Evolutionary conservation across 139 green algal species (phyloP).

Genomic region (Coelastrella sp.): DNA sequence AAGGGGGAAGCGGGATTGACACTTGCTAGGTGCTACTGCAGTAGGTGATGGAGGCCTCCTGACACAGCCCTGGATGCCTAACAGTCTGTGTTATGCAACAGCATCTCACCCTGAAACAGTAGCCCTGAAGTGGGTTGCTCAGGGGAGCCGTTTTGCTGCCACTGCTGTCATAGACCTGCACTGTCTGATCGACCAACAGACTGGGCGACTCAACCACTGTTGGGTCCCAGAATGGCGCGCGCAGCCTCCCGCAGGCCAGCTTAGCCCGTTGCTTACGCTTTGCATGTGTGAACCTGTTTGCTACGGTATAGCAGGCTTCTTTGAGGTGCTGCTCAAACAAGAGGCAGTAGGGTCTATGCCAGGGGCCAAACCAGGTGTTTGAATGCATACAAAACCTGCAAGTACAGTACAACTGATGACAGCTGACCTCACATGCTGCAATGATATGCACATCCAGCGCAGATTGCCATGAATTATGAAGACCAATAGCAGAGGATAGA

Average conservation of each 20-base stretch:
- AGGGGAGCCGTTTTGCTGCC: background rate
- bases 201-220: background rate
- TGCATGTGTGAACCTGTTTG: background rate
- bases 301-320: background rate
- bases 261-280: background rate
- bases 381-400: slow-evolving; percentile 27
- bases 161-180: slow-evolving; percentile 1
- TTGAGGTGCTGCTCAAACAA: slow-evolving; percentile 12
- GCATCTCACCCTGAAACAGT: slow-evolving; percentile 26
- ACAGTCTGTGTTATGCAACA: background rate
- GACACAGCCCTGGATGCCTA: background rate
- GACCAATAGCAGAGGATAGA: background rate
- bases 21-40: no score
- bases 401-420: background rate
- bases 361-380: slow-evolving; percentile 7
- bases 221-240: slow-evolving; percentile 20
- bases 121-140: background rate
- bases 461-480: background rate
- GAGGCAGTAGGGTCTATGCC: slow-evolving; percentile 8
- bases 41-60: background rate
- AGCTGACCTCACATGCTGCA: background rate
- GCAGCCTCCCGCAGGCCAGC: background rate
- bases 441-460: background rate
- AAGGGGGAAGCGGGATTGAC: no score
- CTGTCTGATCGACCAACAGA: background rate